Conservation (phyloP, 306 rosid genomes). For the Quercus rubra region DNA sequence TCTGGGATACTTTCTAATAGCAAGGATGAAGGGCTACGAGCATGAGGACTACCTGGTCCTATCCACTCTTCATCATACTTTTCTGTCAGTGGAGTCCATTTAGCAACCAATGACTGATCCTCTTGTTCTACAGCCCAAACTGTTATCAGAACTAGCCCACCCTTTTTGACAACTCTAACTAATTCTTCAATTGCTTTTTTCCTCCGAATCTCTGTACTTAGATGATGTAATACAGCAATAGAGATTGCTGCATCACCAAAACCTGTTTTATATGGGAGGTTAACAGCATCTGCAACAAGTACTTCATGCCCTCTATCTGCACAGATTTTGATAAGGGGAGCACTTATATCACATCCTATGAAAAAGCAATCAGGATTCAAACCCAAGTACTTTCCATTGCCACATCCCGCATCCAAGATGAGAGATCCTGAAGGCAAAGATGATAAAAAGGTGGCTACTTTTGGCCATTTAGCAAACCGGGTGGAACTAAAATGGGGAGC, state of each 20-base stretch:
- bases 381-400: constrained; percentile 87
- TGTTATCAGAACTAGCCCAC: constrained; percentile 82
- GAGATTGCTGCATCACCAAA: constrained; percentile 93
- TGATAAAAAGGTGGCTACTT: constrained; percentile 73
- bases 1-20: constrained; percentile 83
- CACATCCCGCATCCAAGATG: constrained; percentile 90
- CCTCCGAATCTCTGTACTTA: constrained; percentile 82
- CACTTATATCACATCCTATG: constrained; percentile 85
- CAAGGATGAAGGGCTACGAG: constrained; percentile 44
- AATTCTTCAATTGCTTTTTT: constrained; percentile 81
- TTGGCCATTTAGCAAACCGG: constrained; percentile 93
- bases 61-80: constrained; percentile 89
- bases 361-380: constrained; percentile 58
- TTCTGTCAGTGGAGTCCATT: constrained; percentile 81
- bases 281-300: constrained; percentile 84
- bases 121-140: constrained; percentile 99
- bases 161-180: constrained; percentile 85
- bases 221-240: constrained; percentile 89
- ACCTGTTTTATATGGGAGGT: constrained; percentile 79
- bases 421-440: constrained; percentile 74
- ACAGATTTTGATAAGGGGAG: constrained; percentile 73
- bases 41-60: constrained; percentile 71
- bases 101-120: constrained; percentile 59
- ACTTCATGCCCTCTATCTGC: constrained; percentile 79
- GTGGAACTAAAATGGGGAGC: constrained; percentile 95